phyloP scores from a whole-genome alignment of 202 grass and related monocot genomes.

The Setaria italica region DNA sequence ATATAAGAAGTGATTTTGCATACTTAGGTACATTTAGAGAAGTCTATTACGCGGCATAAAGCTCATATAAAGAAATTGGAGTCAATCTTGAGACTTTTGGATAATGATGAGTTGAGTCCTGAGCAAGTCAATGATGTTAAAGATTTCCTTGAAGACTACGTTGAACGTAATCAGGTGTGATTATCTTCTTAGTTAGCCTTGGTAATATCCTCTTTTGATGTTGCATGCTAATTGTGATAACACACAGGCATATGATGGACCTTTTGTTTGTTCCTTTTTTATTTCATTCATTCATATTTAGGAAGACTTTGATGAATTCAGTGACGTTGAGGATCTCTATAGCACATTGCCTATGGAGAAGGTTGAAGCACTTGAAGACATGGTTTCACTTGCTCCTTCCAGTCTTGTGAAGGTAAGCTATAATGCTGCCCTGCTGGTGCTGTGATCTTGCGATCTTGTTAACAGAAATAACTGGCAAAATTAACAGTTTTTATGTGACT shows the following conservation, averaged over 20 bases:
- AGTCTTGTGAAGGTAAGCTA: constrained; percentile 79
- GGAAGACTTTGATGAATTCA: constrained; percentile 99
- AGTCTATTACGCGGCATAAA: constrained; percentile 91
- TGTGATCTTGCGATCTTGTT: constrained; percentile 2
- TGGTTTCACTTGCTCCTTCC: constrained; percentile 95
- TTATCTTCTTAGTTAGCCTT: constrained; percentile 40
- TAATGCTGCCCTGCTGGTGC: constrained; percentile 21
- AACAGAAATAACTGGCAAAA: constrained; percentile 21
- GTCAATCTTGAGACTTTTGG: constrained; percentile 94
- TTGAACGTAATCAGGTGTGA: constrained; percentile 92
- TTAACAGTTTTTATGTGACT: not conserved
- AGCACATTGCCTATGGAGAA: constrained; percentile 88
- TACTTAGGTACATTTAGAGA: constrained; percentile 92
- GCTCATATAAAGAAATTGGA: constrained; percentile 99
- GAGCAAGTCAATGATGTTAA: constrained; percentile 98
- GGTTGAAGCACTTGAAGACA: constrained; percentile 99
- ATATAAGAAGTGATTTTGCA: constrained; percentile 44
- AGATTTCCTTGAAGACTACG: constrained; percentile 99
- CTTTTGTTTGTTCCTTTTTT: constrained; percentile 27
- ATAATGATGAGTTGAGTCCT: constrained; percentile 98
- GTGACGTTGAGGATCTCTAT: constrained; percentile 95
- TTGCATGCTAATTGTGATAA: not conserved
- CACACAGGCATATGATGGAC: not conserved
- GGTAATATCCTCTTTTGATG: constrained; percentile 20
- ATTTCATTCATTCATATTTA: constrained; percentile 49